phyloP scores from a whole-genome alignment of 768 basidiomycete genomes.

The Agaricus bisporus region DNA sequence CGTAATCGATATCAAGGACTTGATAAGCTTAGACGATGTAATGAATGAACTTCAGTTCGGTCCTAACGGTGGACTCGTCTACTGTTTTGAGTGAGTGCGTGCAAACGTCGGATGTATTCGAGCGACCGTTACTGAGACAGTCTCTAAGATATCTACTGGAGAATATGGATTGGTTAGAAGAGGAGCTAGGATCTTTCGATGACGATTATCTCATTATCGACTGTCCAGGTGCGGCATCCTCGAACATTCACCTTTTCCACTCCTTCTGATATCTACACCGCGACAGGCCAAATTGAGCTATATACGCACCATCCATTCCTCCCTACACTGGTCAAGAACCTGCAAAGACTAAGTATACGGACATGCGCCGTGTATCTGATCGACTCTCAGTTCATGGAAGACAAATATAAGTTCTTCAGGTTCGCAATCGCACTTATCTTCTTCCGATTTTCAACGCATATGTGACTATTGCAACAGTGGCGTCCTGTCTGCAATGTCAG shows the following conservation, averaged over 20 bases:
- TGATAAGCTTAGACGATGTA: slow-evolving; percentile 90
- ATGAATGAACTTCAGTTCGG: slow-evolving; percentile 95
- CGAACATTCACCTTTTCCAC: background rate
- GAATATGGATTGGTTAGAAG: slow-evolving; percentile 98
- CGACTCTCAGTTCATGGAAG: slow-evolving; percentile 99
- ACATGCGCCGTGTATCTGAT: slow-evolving; percentile 90
- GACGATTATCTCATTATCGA: slow-evolving; percentile 94
- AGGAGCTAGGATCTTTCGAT: slow-evolving; percentile 90
- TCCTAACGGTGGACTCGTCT: slow-evolving; percentile 94
- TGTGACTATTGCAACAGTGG: slow-evolving; percentile 45
- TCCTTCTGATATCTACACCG: background rate
- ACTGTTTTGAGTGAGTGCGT: slow-evolving; percentile 98
- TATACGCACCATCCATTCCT: slow-evolving; percentile 98
- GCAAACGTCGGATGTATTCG: slow-evolving; percentile 6
- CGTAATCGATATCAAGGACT: slow-evolving; percentile 87
- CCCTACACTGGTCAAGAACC: slow-evolving; percentile 76
- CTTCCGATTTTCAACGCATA: background rate
- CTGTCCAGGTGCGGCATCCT: slow-evolving; percentile 63
- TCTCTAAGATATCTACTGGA: slow-evolving; percentile 79
- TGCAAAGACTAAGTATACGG: slow-evolving; percentile 73
- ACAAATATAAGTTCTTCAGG: slow-evolving; percentile 98
- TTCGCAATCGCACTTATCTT: slow-evolving; percentile 17
- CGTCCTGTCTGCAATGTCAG: slow-evolving; percentile 96
- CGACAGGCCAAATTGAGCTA: slow-evolving; percentile 89
- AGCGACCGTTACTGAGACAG: background rate